Conservation (phyloP, 2,329 filamentous ascomycete species). For the Aplosporella prunicola region DNA sequence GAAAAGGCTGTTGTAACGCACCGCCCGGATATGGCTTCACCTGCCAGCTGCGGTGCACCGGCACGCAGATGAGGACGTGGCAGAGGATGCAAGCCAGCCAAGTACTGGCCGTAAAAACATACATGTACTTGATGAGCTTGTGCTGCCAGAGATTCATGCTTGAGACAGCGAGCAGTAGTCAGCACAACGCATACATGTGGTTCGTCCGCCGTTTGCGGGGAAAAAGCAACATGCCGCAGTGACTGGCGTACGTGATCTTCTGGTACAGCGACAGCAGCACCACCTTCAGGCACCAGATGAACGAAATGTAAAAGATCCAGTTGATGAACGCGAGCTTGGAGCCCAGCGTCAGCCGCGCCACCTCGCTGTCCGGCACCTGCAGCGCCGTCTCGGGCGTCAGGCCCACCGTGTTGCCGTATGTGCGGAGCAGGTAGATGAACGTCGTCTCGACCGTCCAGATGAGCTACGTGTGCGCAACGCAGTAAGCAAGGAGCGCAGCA, state of each 20-base stretch:
- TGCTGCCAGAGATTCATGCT: conserved; percentile 27
- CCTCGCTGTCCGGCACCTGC: conserved; percentile 22
- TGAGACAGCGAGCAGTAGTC: background rate
- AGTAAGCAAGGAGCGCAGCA: too few relatives aligned
- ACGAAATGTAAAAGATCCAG: conserved; percentile 34
- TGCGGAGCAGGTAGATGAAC: too few relatives aligned
- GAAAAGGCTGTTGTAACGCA: too few relatives aligned
- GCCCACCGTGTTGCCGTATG: background rate
- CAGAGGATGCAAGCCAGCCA: conserved; percentile 27
- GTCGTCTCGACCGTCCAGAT: too few relatives aligned
- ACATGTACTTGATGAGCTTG: conserved; percentile 29
- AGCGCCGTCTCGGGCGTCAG: conserved; percentile 16
- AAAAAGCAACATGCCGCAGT: too few relatives aligned
- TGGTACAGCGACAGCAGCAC: conserved; percentile 35
- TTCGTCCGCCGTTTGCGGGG: too few relatives aligned
- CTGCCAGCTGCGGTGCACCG: conserved; percentile 32
- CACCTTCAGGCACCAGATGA: conserved; percentile 36
- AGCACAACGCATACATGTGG: too few relatives aligned
- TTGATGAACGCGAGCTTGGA: conserved; percentile 25
- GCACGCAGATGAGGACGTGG: conserved; percentile 29
- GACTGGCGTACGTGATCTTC: conserved; percentile 31
- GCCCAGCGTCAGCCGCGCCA: conserved; percentile 23
- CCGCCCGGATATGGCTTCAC: conserved; percentile 34
- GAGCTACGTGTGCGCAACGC: too few relatives aligned
- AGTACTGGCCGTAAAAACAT: conserved; percentile 19